Base-by-base conservation (phyloP, 257 asterid genomes). In the Solanum bukasovii region DNA sequence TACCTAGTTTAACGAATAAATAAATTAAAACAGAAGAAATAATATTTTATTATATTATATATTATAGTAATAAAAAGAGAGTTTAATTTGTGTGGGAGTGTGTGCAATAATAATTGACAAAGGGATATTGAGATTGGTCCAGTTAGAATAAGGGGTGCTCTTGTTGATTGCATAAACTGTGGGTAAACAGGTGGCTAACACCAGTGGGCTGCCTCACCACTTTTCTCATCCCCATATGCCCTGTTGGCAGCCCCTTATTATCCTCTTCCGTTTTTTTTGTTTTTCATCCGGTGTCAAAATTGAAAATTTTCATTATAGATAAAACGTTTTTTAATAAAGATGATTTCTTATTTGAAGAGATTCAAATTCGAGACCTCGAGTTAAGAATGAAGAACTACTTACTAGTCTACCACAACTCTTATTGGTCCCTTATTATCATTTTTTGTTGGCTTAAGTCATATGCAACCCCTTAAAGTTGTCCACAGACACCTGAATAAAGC, bases 131-230 rank as follows among this genome's bases (percentile, higher is more conserved):
- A 72, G 86, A 44, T 88, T 74, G 67, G 88, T 33, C 49, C 88
- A 70, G 33, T 46, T 83, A 25, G 29, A 27, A 75, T 5, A 40
- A 52, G 12, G 40, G 31, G 18, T 56, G 35, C 21, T 83, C 59
- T 79, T 52, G 52, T 38, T 18, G 91, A 87, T 89, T 87, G 5
- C 74, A 73, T 20, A 83, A 83, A 9, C 90, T 21, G 88, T 83
- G 90, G 90, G 92, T 37, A 27, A 87, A 18, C 61, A 72, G 21
- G 79, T n/a, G 46, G 20, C 4, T 52, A 37, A 1, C 59, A 87
- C 21, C 89, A 73, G 85, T 83, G 89, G 91, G 86, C 88, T 89
- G 88, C 67, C 87, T 89, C 82, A 73, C 34, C 84, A 77, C 7
- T 77, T 77, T 42, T 2, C 20, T 4, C 49, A 37, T 74, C 20